Conservation (phyloP, 768 basidiomycete species). For the Hemileccinum impolitum region DNA sequence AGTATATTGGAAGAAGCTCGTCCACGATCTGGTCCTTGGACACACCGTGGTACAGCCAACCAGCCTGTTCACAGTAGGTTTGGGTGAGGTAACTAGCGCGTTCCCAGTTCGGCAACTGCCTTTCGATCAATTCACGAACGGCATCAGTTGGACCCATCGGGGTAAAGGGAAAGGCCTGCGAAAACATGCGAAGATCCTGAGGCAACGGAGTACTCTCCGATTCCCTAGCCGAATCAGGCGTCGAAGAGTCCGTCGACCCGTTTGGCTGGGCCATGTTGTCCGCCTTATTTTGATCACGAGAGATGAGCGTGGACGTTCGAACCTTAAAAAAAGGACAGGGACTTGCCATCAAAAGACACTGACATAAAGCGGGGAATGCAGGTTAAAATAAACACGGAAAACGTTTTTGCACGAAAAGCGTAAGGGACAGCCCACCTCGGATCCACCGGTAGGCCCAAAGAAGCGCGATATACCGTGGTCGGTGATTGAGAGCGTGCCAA, state of each 20-base stretch:
- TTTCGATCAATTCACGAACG: slow-evolving; percentile 48
- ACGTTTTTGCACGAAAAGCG: background rate
- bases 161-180: slow-evolving; percentile 61
- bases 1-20: slow-evolving; percentile 42
- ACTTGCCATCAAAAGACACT: slow-evolving; percentile 35
- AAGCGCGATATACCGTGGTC: slow-evolving; percentile 60
- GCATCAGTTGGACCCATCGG: slow-evolving; percentile 48
- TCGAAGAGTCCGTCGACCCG: slow-evolving; percentile 10
- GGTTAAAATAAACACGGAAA: slow-evolving; percentile 11
- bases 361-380: slow-evolving; percentile 6
- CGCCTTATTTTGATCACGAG: slow-evolving; percentile 13
- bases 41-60: slow-evolving; percentile 52
- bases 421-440: slow-evolving; percentile 47
- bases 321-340: background rate
- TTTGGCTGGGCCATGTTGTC: slow-evolving; percentile 20
- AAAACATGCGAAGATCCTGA: slow-evolving; percentile 44
- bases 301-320: slow-evolving; percentile 7
- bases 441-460: slow-evolving; percentile 65
- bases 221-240: slow-evolving; percentile 27
- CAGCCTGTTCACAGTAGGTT: slow-evolving; percentile 45
- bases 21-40: slow-evolving; percentile 42
- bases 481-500: slow-evolving; percentile 59
- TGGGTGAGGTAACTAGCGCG: slow-evolving; percentile 45
- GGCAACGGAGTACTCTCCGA: slow-evolving; percentile 29
- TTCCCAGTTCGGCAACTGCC: slow-evolving; percentile 52